Evolutionary conservation across 352 stramenopile species (phyloP), one percentile per base, ranked within the genome.

Genomic region (Pythium chondricola): DNA sequence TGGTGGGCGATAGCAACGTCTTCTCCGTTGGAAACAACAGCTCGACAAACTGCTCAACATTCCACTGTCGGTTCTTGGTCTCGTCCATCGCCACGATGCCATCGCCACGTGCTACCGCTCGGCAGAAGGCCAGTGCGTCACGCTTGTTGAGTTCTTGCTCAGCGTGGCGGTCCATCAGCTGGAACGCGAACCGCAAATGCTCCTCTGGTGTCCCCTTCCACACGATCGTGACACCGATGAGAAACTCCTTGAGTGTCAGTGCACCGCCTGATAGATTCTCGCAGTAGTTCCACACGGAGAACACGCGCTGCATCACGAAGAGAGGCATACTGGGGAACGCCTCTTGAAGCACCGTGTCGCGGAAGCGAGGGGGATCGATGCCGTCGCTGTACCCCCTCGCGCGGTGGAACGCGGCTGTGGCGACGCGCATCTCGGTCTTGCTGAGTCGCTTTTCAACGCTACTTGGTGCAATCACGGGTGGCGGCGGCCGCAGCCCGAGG

Each of bases 131-230:
- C 21, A 61, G 25, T 4, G 58, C 58, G 17, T 77, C 67, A 6
- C 58, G 50, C 31, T 56, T 56, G 3, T 10, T 39, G n/a, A 69
- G 46, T 25, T 63, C 61, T 35, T 61, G 41, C 0, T 20, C 22
- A 2, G 41, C 31, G 14, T 43, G 26, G 2, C 38, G 26, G 43
- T 60, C 58, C 48, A 75, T 65, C 20, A 79, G 54, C 50, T 69
- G 58, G 26, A 73, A 84, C 10, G 67, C 43, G 32, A 77, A 69
- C 21, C 31, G 36, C n/a, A 83, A 33, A 9, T 72, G 69, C 37
- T 82, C 67, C n/a, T 74, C 60, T 3, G 48, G 65, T 6, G 60
- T 64, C 13, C 72, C 59, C 52, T 71, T 77, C 17, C 27, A 48
- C 5, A 57, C 52, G 26, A 63, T 43, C 32, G 53, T 37, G 9